phyloP scores from a whole-genome alignment of 1,284 basidiomycete genomes.

The Naganishia sp. region DNA sequence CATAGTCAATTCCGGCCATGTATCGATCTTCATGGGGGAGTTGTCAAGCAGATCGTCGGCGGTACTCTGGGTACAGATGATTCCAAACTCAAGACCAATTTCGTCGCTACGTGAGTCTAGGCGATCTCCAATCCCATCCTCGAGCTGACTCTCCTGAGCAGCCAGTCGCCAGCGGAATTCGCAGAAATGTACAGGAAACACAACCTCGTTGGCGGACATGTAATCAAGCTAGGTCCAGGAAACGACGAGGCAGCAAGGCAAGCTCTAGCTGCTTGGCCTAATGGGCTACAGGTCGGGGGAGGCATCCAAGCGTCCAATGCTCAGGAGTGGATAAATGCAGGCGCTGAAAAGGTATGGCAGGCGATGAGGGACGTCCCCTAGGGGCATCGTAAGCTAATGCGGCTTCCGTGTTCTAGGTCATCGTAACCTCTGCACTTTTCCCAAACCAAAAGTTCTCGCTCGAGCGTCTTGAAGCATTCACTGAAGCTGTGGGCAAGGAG shows the following conservation, averaged over 20 bases:
- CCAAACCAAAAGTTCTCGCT: conserved; percentile 76
- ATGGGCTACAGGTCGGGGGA: conserved; percentile 86
- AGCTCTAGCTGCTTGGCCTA: conserved; percentile 81
- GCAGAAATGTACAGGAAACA: conserved; percentile 74
- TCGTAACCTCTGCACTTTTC: conserved; percentile 95
- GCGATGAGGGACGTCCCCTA: not conserved
- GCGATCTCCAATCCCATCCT: not conserved
- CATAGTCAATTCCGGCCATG: conserved; percentile 78
- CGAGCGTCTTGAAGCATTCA: conserved; percentile 68
- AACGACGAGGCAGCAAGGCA: conserved; percentile 85
- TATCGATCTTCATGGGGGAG: conserved; percentile 91
- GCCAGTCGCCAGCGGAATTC: conserved; percentile 78
- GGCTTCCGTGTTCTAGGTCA: conserved; percentile 63
- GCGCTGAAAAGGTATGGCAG: conserved; percentile 79
- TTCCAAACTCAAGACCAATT: conserved; percentile 79
- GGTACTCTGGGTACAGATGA: conserved; percentile 72
- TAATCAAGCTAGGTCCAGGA: conserved; percentile 88
- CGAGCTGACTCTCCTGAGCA: conserved; percentile 48
- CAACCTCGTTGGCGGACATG: conserved; percentile 79
- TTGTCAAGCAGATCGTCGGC: conserved; percentile 98
- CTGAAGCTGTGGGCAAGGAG: conserved; percentile 75
- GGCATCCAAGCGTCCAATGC: conserved; percentile 86
- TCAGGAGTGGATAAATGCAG: conserved; percentile 76
- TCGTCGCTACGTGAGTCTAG: conserved; percentile 74
- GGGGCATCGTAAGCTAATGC: not conserved